These are phyloP conservation scores for Podosphaera leucotricha DNA, from an alignment of 2,329 filamentous ascomycete species.

Conservation along the genomic window DNA sequence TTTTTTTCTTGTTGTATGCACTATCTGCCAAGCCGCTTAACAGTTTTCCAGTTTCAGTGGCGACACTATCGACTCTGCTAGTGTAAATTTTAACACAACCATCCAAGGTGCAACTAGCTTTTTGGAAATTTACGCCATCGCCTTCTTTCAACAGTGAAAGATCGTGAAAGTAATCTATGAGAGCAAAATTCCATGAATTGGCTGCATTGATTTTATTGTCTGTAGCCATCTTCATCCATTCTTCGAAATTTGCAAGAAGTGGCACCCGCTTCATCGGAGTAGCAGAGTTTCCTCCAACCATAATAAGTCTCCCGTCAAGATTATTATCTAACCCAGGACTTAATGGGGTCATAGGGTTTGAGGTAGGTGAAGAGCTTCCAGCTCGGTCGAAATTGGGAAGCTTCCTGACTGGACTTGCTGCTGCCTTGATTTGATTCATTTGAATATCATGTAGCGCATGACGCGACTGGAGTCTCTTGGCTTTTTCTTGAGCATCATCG, in stretches of 20 bases:
- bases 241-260: constrained; percentile 91
- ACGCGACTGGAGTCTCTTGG: constrained; percentile 62
- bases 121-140: constrained; percentile 94
- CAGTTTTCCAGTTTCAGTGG: constrained; percentile 87
- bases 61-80: constrained; percentile 90
- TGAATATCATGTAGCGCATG: constrained; percentile 76
- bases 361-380: constrained; percentile 30
- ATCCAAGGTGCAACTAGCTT: constrained; percentile 89
- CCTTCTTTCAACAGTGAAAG: constrained; percentile 95
- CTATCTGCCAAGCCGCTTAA: constrained; percentile 83
- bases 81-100: constrained; percentile 99
- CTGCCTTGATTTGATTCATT: constrained; percentile 74
- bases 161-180: constrained; percentile 98
- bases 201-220: constrained; percentile 98
- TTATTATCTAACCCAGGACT: constrained; percentile 21
- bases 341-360: constrained; percentile 31
- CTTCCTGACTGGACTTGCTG: constrained; percentile 49
- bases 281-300: constrained; percentile 50
- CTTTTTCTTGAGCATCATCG: constrained; percentile 84
- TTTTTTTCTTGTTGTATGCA: constrained; percentile 49
- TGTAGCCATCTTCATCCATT: constrained; percentile 99
- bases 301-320: constrained; percentile 32
- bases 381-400: constrained; percentile 32
- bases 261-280: constrained; percentile 94
- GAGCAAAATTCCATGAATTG: constrained; percentile 98